Evolutionary conservation across 2,329 filamentous ascomycete genomes (phyloP), one percentile per base, ranked within the genome.

Genomic region (Mycosphaerella sp.): DNA sequence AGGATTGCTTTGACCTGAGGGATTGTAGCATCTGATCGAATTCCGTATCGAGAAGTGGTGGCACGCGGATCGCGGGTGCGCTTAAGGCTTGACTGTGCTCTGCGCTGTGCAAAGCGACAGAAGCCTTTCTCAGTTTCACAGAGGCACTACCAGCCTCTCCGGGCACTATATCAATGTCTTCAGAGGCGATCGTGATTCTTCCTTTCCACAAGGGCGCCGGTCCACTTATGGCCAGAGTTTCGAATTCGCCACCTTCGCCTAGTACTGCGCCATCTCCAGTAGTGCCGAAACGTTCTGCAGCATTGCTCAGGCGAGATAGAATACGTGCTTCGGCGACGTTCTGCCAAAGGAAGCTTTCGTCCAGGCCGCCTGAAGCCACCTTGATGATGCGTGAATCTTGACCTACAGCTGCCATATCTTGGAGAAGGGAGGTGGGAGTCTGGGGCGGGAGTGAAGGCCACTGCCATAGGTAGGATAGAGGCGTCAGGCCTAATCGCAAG

Each of bases 231-330:
- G 93, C 89, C 49, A 97, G 74, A 31, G 90, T 97, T 78, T 97
- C 93, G 70, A 95, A 97, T 74, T 97, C 93, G 3, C 93, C 93
- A 5, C 93, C 93, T 69, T 97, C 93, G 1, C 93, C 93, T 14
- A 97, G 73, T 8, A 91, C 82, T 7, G 87, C 86, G 0, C 87
- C 89, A 59, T 78, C 74, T 56, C 80, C 75, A 65, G 73, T 74
- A 57, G 78, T 73, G 43, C 86, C 86, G 72, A 95, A 95, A 58
- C 82, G 79, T 47, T 76, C 73, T 67, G 89, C 77, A 1, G 82
- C 76, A 57, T 74, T 77, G 31, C 74, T 71, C 50, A 86, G 65
- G 42, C 72, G 72, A 48, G 64, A 66, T 51, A 79, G 72, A 7
- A 77, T 74, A 47, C 62, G 61, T 4, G 71, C 64, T 64, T 80